These are phyloP conservation scores for Kregervanrija delftensis DNA, from an alignment of 805 yeast genomes.

Conservation along the genomic window DNA sequence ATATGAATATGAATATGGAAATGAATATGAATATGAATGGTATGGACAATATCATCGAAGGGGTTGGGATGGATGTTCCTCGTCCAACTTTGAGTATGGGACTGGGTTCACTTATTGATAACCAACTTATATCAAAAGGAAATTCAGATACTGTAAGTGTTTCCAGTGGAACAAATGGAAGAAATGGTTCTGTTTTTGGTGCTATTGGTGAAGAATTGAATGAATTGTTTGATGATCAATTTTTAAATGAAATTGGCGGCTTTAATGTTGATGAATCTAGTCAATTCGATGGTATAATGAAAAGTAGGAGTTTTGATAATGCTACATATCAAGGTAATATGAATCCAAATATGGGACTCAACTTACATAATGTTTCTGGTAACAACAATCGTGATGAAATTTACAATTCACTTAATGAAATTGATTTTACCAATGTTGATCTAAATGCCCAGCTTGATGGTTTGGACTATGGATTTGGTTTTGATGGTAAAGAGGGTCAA, in stretches of 20 bases:
- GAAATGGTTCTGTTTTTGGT: neutral
- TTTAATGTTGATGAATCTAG: conserved; percentile 15
- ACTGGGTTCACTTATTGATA: neutral
- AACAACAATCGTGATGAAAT: conserved; percentile 5
- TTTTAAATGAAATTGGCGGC: conserved; percentile 26
- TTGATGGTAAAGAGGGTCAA: conserved; percentile 4
- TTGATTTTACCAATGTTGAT: conserved; percentile 33
- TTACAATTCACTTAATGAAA: conserved; percentile 30
- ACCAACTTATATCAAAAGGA: neutral
- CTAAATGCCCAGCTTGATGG: conserved; percentile 17
- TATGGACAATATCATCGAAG: too few relatives aligned
- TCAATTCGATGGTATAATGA: too few relatives aligned
- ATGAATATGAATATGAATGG: too few relatives aligned
- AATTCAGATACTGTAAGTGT: neutral
- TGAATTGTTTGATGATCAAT: conserved; percentile 28
- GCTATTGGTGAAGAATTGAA: conserved; percentile 11
- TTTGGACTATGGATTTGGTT: conserved; percentile 15
- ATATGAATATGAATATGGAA: neutral
- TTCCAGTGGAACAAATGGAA: neutral
- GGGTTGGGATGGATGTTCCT: too few relatives aligned
- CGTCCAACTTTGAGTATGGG: neutral
- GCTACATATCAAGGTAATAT: too few relatives aligned
- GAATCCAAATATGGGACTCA: too few relatives aligned
- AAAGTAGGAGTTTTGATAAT: too few relatives aligned
- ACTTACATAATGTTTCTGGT: too few relatives aligned